Evolutionary conservation across 2,329 filamentous ascomycete species (phyloP).

Genomic region (Exophiala bonariae): DNA sequence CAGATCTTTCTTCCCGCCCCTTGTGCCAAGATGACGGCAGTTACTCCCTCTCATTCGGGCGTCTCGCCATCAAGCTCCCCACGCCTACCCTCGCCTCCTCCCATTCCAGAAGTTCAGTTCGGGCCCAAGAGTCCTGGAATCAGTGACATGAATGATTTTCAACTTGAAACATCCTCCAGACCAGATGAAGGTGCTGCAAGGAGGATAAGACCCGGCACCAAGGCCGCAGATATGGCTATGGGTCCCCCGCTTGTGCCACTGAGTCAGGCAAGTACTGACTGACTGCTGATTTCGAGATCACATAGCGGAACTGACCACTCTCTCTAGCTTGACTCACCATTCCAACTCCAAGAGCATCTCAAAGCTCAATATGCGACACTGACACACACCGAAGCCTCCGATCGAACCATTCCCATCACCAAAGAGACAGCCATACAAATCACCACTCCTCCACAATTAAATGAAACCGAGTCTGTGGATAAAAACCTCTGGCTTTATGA

Average conservation of each 20-base stretch:
- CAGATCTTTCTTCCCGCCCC: too few species aligned
- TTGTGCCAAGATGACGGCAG: constrained; percentile 16
- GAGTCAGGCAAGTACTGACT: constrained; percentile 64
- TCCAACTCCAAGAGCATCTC: constrained; percentile 95
- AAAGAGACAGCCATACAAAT: constrained; percentile 74
- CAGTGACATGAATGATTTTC: constrained; percentile 56
- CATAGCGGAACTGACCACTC: too few species aligned
- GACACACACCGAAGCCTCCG: constrained; percentile 59
- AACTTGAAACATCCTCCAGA: constrained; percentile 57
- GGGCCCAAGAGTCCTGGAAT: constrained; percentile 73
- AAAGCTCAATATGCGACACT: constrained; percentile 85
- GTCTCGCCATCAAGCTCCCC: constrained; percentile 71
- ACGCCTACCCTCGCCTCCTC: constrained; percentile 89
- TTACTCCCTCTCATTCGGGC: constrained; percentile 35
- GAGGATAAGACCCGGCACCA: constrained; percentile 89
- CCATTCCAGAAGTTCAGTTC: constrained; percentile 91
- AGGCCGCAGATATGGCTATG: constrained; percentile 86
- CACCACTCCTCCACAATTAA: constrained; percentile 69
- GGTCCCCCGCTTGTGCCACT: constrained; percentile 86
- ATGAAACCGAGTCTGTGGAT: constrained; percentile 56
- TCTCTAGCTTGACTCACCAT: constrained; percentile 85
- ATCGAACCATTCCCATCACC: constrained; percentile 69
- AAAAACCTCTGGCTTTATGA: constrained; percentile 95
- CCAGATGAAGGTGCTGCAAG: constrained; percentile 73
- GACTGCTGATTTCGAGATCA: neutral